phyloP scores from a whole-genome alignment of 176 grass and related monocot genomes.

The Rhynchospora pubera region DNA sequence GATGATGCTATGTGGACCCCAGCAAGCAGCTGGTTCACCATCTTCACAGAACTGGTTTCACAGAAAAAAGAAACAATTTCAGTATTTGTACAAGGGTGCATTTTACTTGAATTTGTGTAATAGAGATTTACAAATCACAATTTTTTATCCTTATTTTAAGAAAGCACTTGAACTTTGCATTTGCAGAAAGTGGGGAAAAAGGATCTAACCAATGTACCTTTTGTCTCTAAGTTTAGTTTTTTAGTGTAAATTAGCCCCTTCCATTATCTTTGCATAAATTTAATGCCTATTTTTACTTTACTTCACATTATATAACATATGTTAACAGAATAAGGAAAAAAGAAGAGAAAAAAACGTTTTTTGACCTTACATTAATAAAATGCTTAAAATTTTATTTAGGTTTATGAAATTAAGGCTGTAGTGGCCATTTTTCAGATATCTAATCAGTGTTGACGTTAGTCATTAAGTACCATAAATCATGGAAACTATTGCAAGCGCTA shows the following conservation, averaged over 20 bases:
- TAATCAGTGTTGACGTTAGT: background rate
- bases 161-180: background rate
- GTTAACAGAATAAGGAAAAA: background rate
- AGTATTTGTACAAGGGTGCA: background rate
- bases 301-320: background rate
- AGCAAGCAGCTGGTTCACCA: conserved; percentile 98
- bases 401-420: background rate
- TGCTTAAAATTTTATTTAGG: background rate
- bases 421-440: background rate
- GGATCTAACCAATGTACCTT: background rate
- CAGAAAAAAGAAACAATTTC: background rate
- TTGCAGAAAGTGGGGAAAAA: background rate
- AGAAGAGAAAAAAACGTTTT: background rate
- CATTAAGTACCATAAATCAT: background rate
- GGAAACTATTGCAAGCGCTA: background rate
- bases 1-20: conserved; percentile 92
- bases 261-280: background rate
- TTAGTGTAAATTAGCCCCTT: background rate
- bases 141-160: background rate
- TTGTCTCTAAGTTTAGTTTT: conserved; percentile 1
- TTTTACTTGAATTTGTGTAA: background rate
- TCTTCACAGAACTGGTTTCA: conserved; percentile 79
- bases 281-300: background rate
- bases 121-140: background rate
- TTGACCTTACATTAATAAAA: background rate